These are phyloP conservation scores for Balakata baccata DNA, from an alignment of 345 rosid species.

Conservation along the genomic window DNA sequence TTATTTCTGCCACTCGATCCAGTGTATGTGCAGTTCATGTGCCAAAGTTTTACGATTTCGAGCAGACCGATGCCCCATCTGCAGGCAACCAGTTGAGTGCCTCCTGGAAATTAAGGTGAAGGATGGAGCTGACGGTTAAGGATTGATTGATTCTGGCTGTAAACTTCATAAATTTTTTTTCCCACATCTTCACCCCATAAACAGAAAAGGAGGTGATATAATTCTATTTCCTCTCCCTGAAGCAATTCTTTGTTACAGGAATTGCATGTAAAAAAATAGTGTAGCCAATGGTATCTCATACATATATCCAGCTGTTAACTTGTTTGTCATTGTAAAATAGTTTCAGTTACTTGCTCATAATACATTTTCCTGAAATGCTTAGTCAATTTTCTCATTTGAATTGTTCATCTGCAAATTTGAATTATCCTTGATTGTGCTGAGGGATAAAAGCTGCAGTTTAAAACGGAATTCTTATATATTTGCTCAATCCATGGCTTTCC, in stretches of 20 bases:
- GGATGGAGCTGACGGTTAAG: slow-evolving; percentile 27
- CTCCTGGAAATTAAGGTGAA: slow-evolving; percentile 53
- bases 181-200: not conserved
- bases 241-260: not conserved
- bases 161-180: not conserved
- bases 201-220: not conserved
- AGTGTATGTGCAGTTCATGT: slow-evolving; percentile 58
- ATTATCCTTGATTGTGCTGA: too few relatives aligned
- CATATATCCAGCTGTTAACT: not conserved
- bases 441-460: too few relatives aligned
- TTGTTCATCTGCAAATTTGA: too few relatives aligned
- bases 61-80: slow-evolving; percentile 50
- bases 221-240: not conserved
- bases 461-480: too few relatives aligned
- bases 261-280: not conserved
- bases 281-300: not conserved
- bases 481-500: too few relatives aligned
- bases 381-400: too few relatives aligned
- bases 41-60: slow-evolving; percentile 49
- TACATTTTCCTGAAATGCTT: too few relatives aligned
- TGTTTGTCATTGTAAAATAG: not conserved
- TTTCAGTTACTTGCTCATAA: not conserved
- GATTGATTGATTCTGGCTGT: not conserved
- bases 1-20: slow-evolving; percentile 16
- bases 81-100: slow-evolving; percentile 50